Conservation (phyloP, 2,329 filamentous ascomycete species). For the Calonectria ilicicola region DNA sequence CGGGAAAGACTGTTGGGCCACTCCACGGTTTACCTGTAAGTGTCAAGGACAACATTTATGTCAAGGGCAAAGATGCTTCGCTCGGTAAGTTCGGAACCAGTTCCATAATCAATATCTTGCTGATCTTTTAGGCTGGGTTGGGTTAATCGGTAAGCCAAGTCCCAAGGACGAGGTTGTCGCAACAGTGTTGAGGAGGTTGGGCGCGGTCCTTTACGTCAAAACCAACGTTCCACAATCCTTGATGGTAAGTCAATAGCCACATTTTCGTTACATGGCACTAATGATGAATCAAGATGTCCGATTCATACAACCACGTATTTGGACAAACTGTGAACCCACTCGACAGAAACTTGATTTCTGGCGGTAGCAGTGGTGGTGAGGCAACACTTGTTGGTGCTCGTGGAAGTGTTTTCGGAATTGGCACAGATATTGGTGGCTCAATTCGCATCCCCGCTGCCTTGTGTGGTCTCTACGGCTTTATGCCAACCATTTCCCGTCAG, state of each 20-base stretch:
- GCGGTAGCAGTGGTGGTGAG: constrained; percentile 25
- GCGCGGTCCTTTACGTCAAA: constrained; percentile 27
- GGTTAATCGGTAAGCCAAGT: constrained; percentile 12
- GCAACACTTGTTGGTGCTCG: constrained; percentile 12
- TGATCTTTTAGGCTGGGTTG: constrained; percentile 10
- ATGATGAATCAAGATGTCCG: constrained; percentile 12
- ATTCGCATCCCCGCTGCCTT: constrained; percentile 20
- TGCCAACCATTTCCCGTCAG: constrained; percentile 22
- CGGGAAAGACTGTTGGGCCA: constrained; percentile 15
- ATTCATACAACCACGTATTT: constrained; percentile 27
- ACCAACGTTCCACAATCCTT: constrained; percentile 29
- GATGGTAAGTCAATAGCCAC: constrained; percentile 15
- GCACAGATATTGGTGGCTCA: constrained; percentile 25
- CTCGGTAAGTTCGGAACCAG: not conserved
- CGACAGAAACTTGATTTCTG: constrained; percentile 23
- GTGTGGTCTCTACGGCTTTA: constrained; percentile 23
- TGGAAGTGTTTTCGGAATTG: constrained; percentile 18
- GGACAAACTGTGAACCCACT: constrained; percentile 22
- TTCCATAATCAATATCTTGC: not conserved
- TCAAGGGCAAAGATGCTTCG: constrained; percentile 8
- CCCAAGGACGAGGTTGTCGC: constrained; percentile 11
- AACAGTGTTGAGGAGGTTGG: constrained; percentile 14
- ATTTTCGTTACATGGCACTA: not conserved
- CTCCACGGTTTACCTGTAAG: constrained; percentile 27
- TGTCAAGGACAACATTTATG: constrained; percentile 23